Evolutionary conservation across 2,329 filamentous ascomycete genomes (phyloP).

Genomic region (Alternaria ventricosa): DNA sequence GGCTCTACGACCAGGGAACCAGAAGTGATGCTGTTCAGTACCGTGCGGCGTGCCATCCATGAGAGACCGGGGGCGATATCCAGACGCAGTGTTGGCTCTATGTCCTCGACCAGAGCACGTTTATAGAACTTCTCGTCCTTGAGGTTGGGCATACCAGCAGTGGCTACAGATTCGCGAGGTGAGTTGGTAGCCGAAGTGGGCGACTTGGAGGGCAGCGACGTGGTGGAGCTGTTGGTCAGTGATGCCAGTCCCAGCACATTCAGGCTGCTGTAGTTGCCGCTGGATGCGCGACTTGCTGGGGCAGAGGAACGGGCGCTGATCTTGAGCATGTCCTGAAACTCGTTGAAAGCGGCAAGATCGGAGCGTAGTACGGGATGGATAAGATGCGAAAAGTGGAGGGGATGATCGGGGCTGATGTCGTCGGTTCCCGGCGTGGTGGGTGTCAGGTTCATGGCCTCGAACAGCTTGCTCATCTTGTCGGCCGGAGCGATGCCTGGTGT

Average conservation of each 20-base stretch:
- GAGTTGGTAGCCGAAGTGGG: constrained; percentile 41
- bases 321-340: constrained; percentile 80
- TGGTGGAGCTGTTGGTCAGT: constrained; percentile 58
- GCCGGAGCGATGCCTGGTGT: constrained; percentile 72
- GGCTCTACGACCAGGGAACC: constrained; percentile 90
- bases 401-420: constrained; percentile 66
- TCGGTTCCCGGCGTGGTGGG: constrained; percentile 57
- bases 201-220: constrained; percentile 59
- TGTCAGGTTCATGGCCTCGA: constrained; percentile 66
- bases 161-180: constrained; percentile 40
- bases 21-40: constrained; percentile 81
- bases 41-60: constrained; percentile 87
- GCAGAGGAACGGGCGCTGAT: constrained; percentile 64
- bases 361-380: constrained; percentile 82
- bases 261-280: constrained; percentile 71
- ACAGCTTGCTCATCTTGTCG: constrained; percentile 64
- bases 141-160: constrained; percentile 62
- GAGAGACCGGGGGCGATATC: constrained; percentile 90
- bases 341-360: constrained; percentile 80
- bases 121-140: constrained; percentile 97
- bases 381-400: constrained; percentile 79
- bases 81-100: constrained; percentile 90
- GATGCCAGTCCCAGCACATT: constrained; percentile 64
- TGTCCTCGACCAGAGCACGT: constrained; percentile 83
- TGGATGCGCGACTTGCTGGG: constrained; percentile 71